phyloP scores from a whole-genome alignment of 768 basidiomycete genomes.

The Russula ochroleuca region DNA sequence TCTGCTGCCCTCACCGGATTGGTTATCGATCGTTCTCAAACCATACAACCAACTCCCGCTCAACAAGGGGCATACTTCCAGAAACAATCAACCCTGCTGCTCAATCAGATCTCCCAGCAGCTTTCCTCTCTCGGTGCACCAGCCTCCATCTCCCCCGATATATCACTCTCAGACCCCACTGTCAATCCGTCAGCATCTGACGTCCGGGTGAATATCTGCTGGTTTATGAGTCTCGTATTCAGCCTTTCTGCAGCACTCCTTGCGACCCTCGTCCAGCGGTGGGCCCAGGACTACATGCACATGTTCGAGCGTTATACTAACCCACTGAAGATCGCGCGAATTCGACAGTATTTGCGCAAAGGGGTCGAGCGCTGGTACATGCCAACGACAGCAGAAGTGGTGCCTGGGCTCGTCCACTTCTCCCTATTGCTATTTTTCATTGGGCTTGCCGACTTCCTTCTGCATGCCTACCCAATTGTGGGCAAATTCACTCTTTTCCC shows the following conservation, averaged over 20 bases:
- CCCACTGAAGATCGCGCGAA: slow-evolving; percentile 37
- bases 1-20: slow-evolving; percentile 21
- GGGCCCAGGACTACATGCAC: slow-evolving; percentile 39
- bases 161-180: not conserved
- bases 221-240: slow-evolving; percentile 38
- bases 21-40: slow-evolving; percentile 13
- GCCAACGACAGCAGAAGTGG: slow-evolving; percentile 39
- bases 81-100: slow-evolving; percentile 14
- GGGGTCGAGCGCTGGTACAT: slow-evolving; percentile 41
- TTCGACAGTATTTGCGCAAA: slow-evolving; percentile 38
- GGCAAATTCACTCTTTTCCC: slow-evolving; percentile 1
- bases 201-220: slow-evolving; percentile 40
- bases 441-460: slow-evolving; percentile 44
- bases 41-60: slow-evolving; percentile 9
- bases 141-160: not conserved
- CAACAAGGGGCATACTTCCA: slow-evolving; percentile 3
- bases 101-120: slow-evolving; percentile 19
- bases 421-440: slow-evolving; percentile 49
- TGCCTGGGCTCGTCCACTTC: slow-evolving; percentile 47
- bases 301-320: slow-evolving; percentile 33
- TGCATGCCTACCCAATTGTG: slow-evolving; percentile 28
- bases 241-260: slow-evolving; percentile 43
- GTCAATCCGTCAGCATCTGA: slow-evolving; percentile 33
- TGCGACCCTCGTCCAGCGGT: slow-evolving; percentile 48
- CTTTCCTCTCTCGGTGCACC: slow-evolving; percentile 7